Base-by-base conservation (phyloP, 768 basidiomycete genomes). In the Mrakia frigida region DNA sequence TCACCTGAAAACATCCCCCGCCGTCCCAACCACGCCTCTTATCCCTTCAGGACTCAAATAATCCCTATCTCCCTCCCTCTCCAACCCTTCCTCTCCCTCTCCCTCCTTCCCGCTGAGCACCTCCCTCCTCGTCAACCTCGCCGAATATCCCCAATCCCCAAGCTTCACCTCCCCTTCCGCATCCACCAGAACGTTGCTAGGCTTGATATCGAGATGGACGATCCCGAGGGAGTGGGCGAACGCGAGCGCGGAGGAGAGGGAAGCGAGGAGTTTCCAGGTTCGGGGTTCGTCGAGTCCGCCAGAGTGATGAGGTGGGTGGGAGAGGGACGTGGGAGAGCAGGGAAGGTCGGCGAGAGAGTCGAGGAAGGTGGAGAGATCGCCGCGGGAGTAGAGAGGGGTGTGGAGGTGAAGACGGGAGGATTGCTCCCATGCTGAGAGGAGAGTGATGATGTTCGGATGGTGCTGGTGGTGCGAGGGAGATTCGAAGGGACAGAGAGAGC, bases 121-220 rank as follows among this genome's bases (percentile, higher is more conserved):
- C 46, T 50, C 46, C 13, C 46, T 50, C 46, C 46, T 11, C 53
- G 6, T 52, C n/a, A 33, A 70, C 59, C 74, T 75, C 23, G 92
- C 92, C 21, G 96, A 94, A 90, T 98, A 93, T 10, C 97, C 97
- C 85, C 98, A 98, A 83, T 99, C 97, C 16, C 95, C 95, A 82
- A 99, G 93, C 85, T 92, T 93, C 85, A 99, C 91, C 67, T 91
- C 88, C 0, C 97, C 95, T 61, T 90, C 88, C 10, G 86, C 86
- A 16, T 92, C 93, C 80, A 99, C 87, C 82, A 99, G 94, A 68
- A 99, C 90, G 82, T 99, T 99, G 56, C 93, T 92, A 23, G 97
- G 96, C 85, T 99, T 99, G 79, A 99, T 84, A 85, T 99, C 97
- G 71, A 99, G 87, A 84, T 99, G 97, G 72, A 98, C 90, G 76